Evolutionary conservation across 2,329 filamentous ascomycete genomes (phyloP).

Genomic region (Colletotrichum brevisporum): DNA sequence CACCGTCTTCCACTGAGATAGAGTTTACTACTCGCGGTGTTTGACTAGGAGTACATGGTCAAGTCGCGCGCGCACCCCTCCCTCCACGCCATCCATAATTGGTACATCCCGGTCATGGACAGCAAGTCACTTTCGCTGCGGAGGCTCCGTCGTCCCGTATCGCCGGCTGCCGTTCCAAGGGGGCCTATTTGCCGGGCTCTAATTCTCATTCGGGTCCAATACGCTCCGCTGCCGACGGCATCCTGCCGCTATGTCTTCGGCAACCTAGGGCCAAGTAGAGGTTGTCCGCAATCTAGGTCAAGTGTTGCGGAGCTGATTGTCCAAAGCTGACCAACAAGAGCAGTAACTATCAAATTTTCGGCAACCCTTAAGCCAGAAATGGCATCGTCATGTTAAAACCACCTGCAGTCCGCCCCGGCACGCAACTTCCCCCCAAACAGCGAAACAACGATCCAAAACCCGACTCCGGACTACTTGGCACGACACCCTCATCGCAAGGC

Average conservation of each 20-base stretch:
- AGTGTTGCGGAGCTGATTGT: background rate
- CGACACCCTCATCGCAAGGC: constrained; percentile 8
- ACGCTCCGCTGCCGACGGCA: constrained; percentile 10
- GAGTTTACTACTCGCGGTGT: constrained; percentile 12
- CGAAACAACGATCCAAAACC: constrained; percentile 22
- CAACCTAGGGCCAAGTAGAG: background rate
- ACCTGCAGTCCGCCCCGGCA: constrained; percentile 3
- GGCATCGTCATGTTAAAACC: background rate
- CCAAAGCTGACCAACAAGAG: background rate
- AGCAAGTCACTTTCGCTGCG: constrained; percentile 1
- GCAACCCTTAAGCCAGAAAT: background rate
- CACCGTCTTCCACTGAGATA: constrained; percentile 5
- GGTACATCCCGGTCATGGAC: background rate
- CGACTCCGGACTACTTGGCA: constrained; percentile 35
- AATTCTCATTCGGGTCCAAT: background rate
- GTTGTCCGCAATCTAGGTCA: background rate
- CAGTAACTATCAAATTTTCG: background rate
- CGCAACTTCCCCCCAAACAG: constrained; percentile 14
- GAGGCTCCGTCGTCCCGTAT: constrained; percentile 16
- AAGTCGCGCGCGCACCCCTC: background rate
- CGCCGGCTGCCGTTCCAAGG: constrained; percentile 5
- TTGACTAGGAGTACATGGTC: constrained; percentile 17
- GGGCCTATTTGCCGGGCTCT: too few relatives aligned
- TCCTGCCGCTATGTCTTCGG: constrained; percentile 14
- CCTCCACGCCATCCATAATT: background rate